phyloP scores from a whole-genome alignment of 2,329 filamentous ascomycete species.

The Pseudocercospora cruenta region DNA sequence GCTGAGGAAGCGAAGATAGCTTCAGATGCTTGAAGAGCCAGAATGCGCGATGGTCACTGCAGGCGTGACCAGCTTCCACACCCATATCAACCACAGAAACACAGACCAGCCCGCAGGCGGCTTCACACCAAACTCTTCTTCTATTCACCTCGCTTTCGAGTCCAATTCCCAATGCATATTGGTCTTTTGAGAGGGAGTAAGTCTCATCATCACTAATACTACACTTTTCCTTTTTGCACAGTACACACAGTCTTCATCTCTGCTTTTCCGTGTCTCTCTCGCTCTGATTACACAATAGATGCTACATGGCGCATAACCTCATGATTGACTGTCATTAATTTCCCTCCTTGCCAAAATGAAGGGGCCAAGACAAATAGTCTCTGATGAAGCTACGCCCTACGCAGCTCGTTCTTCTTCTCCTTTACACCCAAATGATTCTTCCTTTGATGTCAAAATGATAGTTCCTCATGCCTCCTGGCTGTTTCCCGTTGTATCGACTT shows the following conservation, averaged over 20 bases:
- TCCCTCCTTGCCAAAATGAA: constrained; percentile 31
- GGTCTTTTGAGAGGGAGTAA: background rate
- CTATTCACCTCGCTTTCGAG: background rate
- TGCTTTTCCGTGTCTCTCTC: background rate
- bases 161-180: background rate
- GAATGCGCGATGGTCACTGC: too few species aligned
- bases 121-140: background rate
- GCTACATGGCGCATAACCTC: constrained; percentile 16
- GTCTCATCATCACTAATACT: background rate
- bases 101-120: background rate
- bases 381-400: background rate
- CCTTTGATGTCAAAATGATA: background rate
- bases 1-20: too few species aligned
- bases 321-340: constrained; percentile 6
- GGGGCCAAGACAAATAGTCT: constrained; percentile 16
- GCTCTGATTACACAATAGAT: background rate
- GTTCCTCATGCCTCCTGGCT: background rate
- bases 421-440: background rate
- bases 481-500: background rate
- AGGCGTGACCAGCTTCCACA: too few species aligned
- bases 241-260: background rate
- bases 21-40: too few species aligned
- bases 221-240: background rate
- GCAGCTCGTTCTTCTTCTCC: background rate
- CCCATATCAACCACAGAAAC: too few species aligned